phyloP scores from a whole-genome alignment of 305 asterid genomes.

The Salvia sclarea region DNA sequence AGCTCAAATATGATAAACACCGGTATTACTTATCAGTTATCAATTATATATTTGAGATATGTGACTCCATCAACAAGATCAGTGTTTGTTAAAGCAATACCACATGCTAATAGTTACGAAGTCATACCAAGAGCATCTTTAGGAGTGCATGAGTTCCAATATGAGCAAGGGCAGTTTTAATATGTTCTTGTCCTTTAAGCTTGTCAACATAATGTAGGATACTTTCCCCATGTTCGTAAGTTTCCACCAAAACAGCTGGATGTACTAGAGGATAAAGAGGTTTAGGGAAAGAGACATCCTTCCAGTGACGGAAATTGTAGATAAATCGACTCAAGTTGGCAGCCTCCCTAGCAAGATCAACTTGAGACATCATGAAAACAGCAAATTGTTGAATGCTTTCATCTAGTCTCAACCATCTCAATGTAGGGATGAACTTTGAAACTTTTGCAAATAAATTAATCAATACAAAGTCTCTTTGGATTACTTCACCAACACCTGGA shows the following conservation, averaged over 20 bases:
- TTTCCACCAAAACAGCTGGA: slow-evolving; percentile 90
- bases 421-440: slow-evolving; percentile 56
- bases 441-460: slow-evolving; percentile 68
- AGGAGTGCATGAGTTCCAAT: slow-evolving; percentile 81
- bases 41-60: slow-evolving; percentile 12
- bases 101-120: slow-evolving; percentile 3
- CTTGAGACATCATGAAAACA: slow-evolving; percentile 91
- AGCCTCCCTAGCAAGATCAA: slow-evolving; percentile 91
- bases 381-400: slow-evolving; percentile 86
- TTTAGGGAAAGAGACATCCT: slow-evolving; percentile 85
- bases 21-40: slow-evolving; percentile 8
- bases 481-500: slow-evolving; percentile 84
- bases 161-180: slow-evolving; percentile 71
- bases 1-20: background rate
- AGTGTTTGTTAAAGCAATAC: slow-evolving; percentile 11
- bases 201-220: slow-evolving; percentile 65
- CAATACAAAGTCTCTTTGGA: slow-evolving; percentile 75
- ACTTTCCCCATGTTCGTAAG: slow-evolving; percentile 77
- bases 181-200: slow-evolving; percentile 53
- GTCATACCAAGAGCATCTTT: slow-evolving; percentile 82
- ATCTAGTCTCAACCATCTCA: slow-evolving; percentile 85
- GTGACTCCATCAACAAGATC: slow-evolving; percentile 9
- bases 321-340: slow-evolving; percentile 82
- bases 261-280: slow-evolving; percentile 89
- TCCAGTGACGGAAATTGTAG: slow-evolving; percentile 76